Percentiles rank a stretch among this genome's conserved stretches.
Conservation (phyloP, 192 early-diverging fungal species). For the Jimgerdemannia flammicorona region DNA sequence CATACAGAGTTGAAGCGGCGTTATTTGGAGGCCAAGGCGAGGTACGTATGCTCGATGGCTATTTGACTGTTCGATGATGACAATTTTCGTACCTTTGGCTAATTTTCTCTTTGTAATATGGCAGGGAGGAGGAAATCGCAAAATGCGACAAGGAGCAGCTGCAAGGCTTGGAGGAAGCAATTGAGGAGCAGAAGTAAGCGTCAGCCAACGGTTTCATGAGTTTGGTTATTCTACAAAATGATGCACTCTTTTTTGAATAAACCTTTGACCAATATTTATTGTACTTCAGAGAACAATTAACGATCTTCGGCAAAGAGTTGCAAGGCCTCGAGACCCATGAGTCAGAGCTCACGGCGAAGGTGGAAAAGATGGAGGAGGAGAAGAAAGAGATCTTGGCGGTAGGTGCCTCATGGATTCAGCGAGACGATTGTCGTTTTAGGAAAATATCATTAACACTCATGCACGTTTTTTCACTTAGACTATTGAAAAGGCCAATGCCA, state of each 20-base stretch:
- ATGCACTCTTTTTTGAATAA: too few species aligned
- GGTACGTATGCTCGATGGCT: not conserved
- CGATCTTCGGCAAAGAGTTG: slow-evolving; percentile 7
- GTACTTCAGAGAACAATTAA: not conserved
- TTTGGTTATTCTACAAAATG: too few species aligned
- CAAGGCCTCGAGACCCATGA: slow-evolving; percentile 5
- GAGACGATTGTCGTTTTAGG: not conserved
- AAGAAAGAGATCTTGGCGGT: slow-evolving; percentile 6
- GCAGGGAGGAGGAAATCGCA: slow-evolving; percentile 4
- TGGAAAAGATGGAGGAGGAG: not conserved
- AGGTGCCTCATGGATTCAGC: not conserved
- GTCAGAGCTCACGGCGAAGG: slow-evolving; percentile 3
- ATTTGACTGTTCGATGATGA: not conserved
- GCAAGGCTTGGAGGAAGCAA: slow-evolving; percentile 9
- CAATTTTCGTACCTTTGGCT: not conserved
- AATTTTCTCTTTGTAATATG: not conserved
- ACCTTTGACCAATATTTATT: not conserved
- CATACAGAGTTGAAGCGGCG: not conserved
- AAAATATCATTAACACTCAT: not conserved
- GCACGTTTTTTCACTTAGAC: not conserved
- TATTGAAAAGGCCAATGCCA: slow-evolving; percentile 10
- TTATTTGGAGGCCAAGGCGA: not conserved
- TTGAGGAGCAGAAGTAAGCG: slow-evolving; percentile 12
- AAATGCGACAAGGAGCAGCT: slow-evolving; percentile 9
- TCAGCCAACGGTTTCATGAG: not conserved